A percentile compares a stretch with the other conserved stretches of the same genome.
Evolutionary conservation across 768 basidiomycete genomes (phyloP).

Genomic region (Naganishia vaughanmartiniae): DNA sequence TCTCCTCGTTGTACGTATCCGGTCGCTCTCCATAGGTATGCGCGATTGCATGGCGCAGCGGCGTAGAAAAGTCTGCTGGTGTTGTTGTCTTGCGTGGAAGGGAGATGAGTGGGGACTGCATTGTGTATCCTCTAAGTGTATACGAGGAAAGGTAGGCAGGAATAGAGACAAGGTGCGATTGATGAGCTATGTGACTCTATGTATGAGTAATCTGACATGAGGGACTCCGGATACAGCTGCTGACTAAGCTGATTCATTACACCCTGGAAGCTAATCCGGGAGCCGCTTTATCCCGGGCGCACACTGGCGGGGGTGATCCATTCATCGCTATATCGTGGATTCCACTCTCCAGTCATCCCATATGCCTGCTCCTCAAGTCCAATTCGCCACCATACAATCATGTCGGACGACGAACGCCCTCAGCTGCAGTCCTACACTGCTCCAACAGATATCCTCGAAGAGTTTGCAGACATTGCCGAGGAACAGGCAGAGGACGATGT

Average conservation of each 20-base stretch:
- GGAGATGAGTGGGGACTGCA: conserved; percentile 68
- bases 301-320: too few species aligned
- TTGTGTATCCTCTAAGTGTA: neutral
- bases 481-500: conserved; percentile 69
- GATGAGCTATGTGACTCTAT: too few species aligned
- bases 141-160: neutral
- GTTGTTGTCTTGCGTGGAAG: conserved; percentile 93
- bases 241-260: too few species aligned
- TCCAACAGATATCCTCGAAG: conserved; percentile 87
- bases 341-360: neutral
- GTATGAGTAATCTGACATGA: too few species aligned
- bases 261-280: too few species aligned
- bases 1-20: conserved; percentile 81
- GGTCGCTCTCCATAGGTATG: conserved; percentile 92
- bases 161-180: neutral
- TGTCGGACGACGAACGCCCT: conserved; percentile 31
- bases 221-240: too few species aligned
- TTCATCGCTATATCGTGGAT: neutral
- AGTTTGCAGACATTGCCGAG: conserved; percentile 89
- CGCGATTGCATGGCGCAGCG: conserved; percentile 78
- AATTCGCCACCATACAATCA: conserved; percentile 3
- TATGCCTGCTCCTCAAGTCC: neutral
- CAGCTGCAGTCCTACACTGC: conserved; percentile 82
- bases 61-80: conserved; percentile 92
- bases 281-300: too few species aligned